A percentile compares a stretch with the other conserved stretches of the same genome.
Evolutionary conservation across 768 basidiomycete genomes (phyloP).

Genomic region (Cystofilobasidium macerans): DNA sequence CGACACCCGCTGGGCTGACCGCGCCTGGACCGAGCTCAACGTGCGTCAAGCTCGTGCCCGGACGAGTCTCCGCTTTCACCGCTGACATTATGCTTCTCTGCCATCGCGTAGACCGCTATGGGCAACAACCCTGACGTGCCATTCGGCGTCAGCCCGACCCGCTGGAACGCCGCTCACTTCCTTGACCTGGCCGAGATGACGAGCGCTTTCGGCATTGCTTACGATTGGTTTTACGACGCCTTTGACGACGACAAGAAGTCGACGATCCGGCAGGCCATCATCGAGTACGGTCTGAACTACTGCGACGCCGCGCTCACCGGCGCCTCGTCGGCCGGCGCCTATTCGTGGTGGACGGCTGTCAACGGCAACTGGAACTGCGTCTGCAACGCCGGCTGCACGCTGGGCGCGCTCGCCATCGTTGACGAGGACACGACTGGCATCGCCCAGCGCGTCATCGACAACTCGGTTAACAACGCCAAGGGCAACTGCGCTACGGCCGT

Average conservation of each 20-base stretch:
- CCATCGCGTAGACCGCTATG: constrained; percentile 53
- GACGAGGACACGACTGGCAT: constrained; percentile 59
- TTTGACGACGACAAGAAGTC: constrained; percentile 65
- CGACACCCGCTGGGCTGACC: constrained; percentile 81
- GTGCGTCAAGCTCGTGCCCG: constrained; percentile 42
- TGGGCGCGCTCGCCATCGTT: constrained; percentile 82
- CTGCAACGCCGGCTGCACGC: constrained; percentile 77
- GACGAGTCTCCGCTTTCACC: neutral
- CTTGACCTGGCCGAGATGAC: constrained; percentile 71
- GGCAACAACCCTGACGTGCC: constrained; percentile 50
- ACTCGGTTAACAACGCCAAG: constrained; percentile 63
- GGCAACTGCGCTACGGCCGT: constrained; percentile 54
- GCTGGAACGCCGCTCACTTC: constrained; percentile 81
- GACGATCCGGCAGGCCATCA: constrained; percentile 58
- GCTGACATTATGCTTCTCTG: constrained; percentile 1
- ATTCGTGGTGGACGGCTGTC: constrained; percentile 61
- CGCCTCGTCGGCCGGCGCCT: constrained; percentile 30
- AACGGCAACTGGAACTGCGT: constrained; percentile 2
- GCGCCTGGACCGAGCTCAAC: constrained; percentile 69
- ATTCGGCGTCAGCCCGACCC: constrained; percentile 55
- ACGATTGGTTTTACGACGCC: constrained; percentile 87
- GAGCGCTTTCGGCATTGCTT: constrained; percentile 79
- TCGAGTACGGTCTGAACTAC: constrained; percentile 61
- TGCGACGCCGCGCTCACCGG: constrained; percentile 50
- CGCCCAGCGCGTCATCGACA: constrained; percentile 54